These are phyloP conservation scores for Coemansia umbellata DNA, from an alignment of 192 early-diverging fungal species.

Conservation along the genomic window DNA sequence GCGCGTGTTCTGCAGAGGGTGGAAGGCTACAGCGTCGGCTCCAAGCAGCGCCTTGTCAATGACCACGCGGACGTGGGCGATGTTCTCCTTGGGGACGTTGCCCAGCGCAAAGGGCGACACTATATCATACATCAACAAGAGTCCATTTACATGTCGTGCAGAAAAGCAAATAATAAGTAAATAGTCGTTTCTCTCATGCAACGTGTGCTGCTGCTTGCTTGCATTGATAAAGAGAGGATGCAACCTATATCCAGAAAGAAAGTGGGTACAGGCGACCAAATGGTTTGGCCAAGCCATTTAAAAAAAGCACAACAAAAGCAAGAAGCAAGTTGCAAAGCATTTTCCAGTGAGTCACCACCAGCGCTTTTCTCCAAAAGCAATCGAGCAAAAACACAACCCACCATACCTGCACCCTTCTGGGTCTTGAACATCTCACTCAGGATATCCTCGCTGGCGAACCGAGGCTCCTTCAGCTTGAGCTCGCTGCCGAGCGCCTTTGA, in stretches of 20 bases:
- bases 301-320: slow-evolving; percentile 2
- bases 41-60: slow-evolving; percentile 65
- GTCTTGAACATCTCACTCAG: slow-evolving; percentile 55
- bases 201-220: too few relatives aligned
- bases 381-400: background rate
- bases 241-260: too few relatives aligned
- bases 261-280: too few relatives aligned
- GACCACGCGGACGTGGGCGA: slow-evolving; percentile 63
- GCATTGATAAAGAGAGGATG: too few relatives aligned
- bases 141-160: too few relatives aligned
- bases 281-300: too few relatives aligned
- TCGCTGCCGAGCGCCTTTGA: slow-evolving; percentile 51
- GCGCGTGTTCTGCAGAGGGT: slow-evolving; percentile 54
- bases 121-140: slow-evolving; percentile 11
- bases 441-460: slow-evolving; percentile 68
- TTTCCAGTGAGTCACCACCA: slow-evolving; percentile 20
- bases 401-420: slow-evolving; percentile 58
- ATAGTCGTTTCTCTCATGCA: too few relatives aligned
- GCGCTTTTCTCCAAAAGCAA: background rate
- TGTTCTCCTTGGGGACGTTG: slow-evolving; percentile 54
- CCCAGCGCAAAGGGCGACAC: slow-evolving; percentile 74
- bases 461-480: slow-evolving; percentile 66
- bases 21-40: slow-evolving; percentile 62
- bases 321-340: too few relatives aligned
- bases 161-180: too few relatives aligned